Percentiles rank a stretch among this genome's conserved stretches.
Conservation (phyloP, 208 protist species). For the Hexamita inflata region DNA sequence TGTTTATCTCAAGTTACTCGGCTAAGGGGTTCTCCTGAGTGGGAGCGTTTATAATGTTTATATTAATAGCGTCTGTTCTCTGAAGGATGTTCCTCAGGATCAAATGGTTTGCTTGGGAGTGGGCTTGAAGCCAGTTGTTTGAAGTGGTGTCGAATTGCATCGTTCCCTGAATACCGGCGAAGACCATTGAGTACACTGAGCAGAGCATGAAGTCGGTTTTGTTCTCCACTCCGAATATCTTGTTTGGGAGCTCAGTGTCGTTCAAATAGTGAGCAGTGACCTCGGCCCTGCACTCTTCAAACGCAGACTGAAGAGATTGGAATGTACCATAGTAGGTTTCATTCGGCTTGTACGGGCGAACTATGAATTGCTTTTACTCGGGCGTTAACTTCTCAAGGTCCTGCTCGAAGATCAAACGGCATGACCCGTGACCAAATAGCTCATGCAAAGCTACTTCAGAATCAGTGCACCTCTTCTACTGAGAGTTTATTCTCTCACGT, state of each 20-base stretch:
- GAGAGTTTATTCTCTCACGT: background rate
- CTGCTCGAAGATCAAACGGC: slow-evolving; percentile 16
- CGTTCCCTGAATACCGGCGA: slow-evolving; percentile 29
- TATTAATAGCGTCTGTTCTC: slow-evolving; percentile 29
- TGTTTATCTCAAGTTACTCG: background rate
- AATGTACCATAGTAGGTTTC: slow-evolving; percentile 36
- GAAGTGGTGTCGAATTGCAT: slow-evolving; percentile 19
- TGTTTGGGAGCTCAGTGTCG: slow-evolving; percentile 18
- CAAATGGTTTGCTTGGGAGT: slow-evolving; percentile 10
- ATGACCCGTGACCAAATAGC: slow-evolving; percentile 43
- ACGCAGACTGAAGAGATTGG: slow-evolving; percentile 26
- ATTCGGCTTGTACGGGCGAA: slow-evolving; percentile 33
- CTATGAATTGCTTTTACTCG: background rate
- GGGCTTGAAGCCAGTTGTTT: slow-evolving; percentile 37
- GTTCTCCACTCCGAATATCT: slow-evolving; percentile 30
- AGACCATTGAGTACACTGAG: slow-evolving; percentile 19
- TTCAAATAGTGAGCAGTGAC: slow-evolving; percentile 31
- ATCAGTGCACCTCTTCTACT: slow-evolving; percentile 1
- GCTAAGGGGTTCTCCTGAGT: too few relatives aligned
- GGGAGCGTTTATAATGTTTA: background rate
- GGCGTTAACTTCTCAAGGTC: slow-evolving; percentile 13
- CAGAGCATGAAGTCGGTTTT: background rate
- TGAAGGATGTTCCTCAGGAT: slow-evolving; percentile 45
- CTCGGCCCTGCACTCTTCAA: slow-evolving; percentile 44
- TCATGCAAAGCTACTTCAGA: slow-evolving; percentile 41